These are phyloP conservation scores for Geotrichum citri-aurantii DNA, from an alignment of 1,139 yeast species.

Conservation along the genomic window DNA sequence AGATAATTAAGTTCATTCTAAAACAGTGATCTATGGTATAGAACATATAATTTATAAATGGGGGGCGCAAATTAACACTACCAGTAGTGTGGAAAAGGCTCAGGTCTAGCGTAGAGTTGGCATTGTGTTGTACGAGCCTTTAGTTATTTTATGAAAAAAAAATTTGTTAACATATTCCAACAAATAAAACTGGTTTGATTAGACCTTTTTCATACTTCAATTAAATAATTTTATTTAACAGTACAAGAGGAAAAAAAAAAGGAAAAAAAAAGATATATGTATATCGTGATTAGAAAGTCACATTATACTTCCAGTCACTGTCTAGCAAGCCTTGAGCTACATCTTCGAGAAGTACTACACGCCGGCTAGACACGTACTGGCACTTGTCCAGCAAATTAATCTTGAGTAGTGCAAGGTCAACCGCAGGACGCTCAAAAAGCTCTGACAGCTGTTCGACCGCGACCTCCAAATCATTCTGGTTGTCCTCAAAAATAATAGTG, in stretches of 20 bases:
- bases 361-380: slow-evolving; percentile 35
- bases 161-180: no score
- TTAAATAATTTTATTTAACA: neutral
- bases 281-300: neutral
- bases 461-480: slow-evolving; percentile 63
- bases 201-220: neutral
- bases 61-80: no score
- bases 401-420: slow-evolving; percentile 31
- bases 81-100: neutral
- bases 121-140: neutral
- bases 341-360: slow-evolving; percentile 35
- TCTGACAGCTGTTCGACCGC: slow-evolving; percentile 79
- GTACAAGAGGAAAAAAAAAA: neutral
- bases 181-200: no score
- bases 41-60: neutral
- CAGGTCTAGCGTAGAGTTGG: neutral
- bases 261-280: neutral
- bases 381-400: slow-evolving; percentile 36
- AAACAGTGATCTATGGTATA: no score
- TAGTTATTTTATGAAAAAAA: neutral
- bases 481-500: slow-evolving; percentile 56
- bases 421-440: slow-evolving; percentile 45
- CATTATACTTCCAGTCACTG: slow-evolving; percentile 32
- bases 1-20: slow-evolving; percentile 21
- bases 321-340: slow-evolving; percentile 35